Evolutionary conservation across 2,329 filamentous ascomycete genomes (phyloP), one percentile per base, ranked within the genome.

Genomic region (Lithohypha guttulata): DNA sequence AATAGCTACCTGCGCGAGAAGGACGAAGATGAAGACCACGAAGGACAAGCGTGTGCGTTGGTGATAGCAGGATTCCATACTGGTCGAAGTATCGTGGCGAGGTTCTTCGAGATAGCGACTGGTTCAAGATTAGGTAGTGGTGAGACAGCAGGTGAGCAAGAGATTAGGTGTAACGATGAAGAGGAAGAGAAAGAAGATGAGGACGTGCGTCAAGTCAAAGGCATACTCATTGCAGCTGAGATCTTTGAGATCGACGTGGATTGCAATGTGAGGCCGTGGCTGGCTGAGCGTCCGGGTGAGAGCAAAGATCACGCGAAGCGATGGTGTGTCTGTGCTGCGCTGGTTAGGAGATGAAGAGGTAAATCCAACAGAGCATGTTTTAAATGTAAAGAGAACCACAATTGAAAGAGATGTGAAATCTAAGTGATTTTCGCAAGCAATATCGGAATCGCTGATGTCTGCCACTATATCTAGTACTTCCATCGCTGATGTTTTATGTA

Each of bases 51-150:
- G 7, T 52, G 47, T 22, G 57, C 73, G n/a, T 65, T 70, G 48
- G 64, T 72, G 2, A 65, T 75, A 27, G 69, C 70, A 2, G 71
- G 71, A 0, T 77, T 77, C 45, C 74, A 78, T 45, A 77, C 73
- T 0, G 75, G 73, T 0, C 61, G 73, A 9, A 61, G 62, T 8
- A 71, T 70, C 47, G 57, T 78, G 18, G 69, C 67, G 4, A 55
- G 57, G 2, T 78, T 78, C 56, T 77, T 77, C 47, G 65, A 73
- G 34, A 58, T 55, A 13, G 62, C 55, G 2, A 50, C 44, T 1
- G 57, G 10, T 55, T 56, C 10, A 53, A 17, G 20, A 26, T 15
- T 22, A 11, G 11, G 20, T 10, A 34, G 9, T 6, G 35, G 67
- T 64, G 2, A 53, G 76, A 33, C 61, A 63, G 42, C 50, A 71